Evolutionary conservation across 805 yeast genomes (phyloP), one percentile per base, ranked within the genome.

Genomic region (Vanderwaltozyma verrucispora): DNA sequence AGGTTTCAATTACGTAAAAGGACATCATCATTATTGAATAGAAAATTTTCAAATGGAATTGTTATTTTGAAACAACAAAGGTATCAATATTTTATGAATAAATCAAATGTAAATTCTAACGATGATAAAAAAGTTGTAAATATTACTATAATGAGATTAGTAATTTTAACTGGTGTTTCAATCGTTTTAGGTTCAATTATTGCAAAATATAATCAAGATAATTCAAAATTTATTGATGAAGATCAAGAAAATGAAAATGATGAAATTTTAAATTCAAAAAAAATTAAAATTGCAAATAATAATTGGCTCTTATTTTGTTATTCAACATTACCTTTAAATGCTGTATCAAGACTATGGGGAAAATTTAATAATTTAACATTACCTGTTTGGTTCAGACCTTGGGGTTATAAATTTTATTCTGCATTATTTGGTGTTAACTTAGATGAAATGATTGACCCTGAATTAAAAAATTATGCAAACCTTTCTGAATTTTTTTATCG

Each of bases 341-440:
- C 95, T 1, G 68, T 87, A 25, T 87, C 96, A 1, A 73, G 99
- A 43, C 62, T 89, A 32, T 92, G 99, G 99, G 99, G 99, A 24
- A 77, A 75, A 50, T 72, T 92, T 40, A 92, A 92, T 56, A 77
- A 78, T 39, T 69, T 88, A 32, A 79, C 76, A 32, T 67, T 92
- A 44, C 99, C 99, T 0, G 69, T 77, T 19, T 86, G 96, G 94
- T 51, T 89, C 42, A 72, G 99, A 49, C 75, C 71, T 10, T 92
- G 94, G 16, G 78, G 95, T 7, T 92, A 70, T 62, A 72, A 68
- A 52, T 67, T 88, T 38, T 92, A 92, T 56, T 74, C 95, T 2
- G 66, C 69, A 36, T 41, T 82, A 20, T 92, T 92, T 59, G 95
- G 95, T 9, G 98, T 80, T 6, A 81, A 92, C 51, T 63, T 92